A percentile compares a stretch with the other conserved stretches of the same genome.
These are phyloP conservation scores for Castanea sativa DNA, from an alignment of 306 rosid species.

Conservation along the genomic window DNA sequence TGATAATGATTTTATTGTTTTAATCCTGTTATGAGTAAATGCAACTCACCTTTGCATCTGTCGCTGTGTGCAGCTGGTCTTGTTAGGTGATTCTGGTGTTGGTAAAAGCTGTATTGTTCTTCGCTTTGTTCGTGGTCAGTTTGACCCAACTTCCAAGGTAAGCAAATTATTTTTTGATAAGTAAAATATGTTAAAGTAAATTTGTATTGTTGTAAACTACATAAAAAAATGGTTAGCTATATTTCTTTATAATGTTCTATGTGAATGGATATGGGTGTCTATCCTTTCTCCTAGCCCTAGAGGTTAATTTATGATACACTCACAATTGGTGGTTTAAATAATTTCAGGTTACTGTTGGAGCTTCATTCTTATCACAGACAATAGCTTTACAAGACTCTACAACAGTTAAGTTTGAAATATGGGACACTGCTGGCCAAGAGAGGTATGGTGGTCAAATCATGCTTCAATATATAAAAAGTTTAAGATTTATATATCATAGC, in stretches of 20 bases:
- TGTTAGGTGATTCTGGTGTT: constrained; percentile 98
- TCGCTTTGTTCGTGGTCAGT: constrained; percentile 97
- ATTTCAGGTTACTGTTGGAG: constrained; percentile 97
- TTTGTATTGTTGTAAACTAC: constrained; percentile 4
- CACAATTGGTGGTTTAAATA: constrained; percentile 28
- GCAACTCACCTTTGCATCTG: constrained; percentile 25
- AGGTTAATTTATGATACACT: constrained; percentile 9
- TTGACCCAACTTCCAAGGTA: constrained; percentile 99
- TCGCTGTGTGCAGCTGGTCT: constrained; percentile 71
- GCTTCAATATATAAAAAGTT: neutral
- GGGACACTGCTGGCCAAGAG: constrained; percentile 99
- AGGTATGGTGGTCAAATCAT: constrained; percentile 48
- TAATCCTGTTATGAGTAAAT: constrained; percentile 3
- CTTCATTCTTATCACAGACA: constrained; percentile 97
- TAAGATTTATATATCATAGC: neutral
- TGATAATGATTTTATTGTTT: constrained; percentile 3
- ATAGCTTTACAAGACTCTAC: constrained; percentile 98
- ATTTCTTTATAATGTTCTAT: neutral
- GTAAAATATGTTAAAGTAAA: too few species aligned
- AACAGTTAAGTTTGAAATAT: constrained; percentile 97
- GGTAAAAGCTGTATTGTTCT: constrained; percentile 99
- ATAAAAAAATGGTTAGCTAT: neutral
- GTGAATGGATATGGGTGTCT: neutral
- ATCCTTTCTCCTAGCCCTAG: neutral
- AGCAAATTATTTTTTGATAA: constrained; percentile 5